A percentile compares a stretch with the other conserved stretches of the same genome.
phyloP scores from a whole-genome alignment of 192 early-diverging fungal species.

The Coemansia aciculifera region DNA sequence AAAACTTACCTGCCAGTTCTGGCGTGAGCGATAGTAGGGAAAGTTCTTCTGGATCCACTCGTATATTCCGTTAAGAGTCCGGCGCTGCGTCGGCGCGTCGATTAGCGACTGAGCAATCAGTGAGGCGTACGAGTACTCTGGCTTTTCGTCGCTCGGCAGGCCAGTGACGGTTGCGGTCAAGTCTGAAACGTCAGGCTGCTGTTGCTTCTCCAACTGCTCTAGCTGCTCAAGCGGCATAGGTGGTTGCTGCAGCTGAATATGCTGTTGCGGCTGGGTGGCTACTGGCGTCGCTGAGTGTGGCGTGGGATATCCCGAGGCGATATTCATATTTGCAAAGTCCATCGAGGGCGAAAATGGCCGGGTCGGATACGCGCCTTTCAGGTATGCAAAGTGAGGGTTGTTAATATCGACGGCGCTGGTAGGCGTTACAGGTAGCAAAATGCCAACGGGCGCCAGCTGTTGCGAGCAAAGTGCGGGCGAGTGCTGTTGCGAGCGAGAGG shows the following conservation, averaged over 20 bases:
- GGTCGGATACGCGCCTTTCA: slow-evolving; percentile 39
- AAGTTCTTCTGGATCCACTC: slow-evolving; percentile 77
- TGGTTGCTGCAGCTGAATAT: slow-evolving; percentile 10
- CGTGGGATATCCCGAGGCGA: slow-evolving; percentile 48
- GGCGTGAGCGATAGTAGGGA: slow-evolving; percentile 77
- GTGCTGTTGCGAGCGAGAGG: slow-evolving; percentile 52
- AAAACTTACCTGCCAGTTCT: slow-evolving; percentile 57
- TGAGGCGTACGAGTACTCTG: slow-evolving; percentile 79
- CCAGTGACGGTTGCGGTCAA: slow-evolving; percentile 6
- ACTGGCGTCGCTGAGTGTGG: slow-evolving; percentile 45
- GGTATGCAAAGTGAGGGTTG: slow-evolving; percentile 46
- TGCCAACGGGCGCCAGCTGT: slow-evolving; percentile 24
- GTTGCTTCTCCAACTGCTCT: neutral
- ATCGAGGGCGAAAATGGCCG: slow-evolving; percentile 52
- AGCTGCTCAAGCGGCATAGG: slow-evolving; percentile 17
- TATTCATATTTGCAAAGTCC: slow-evolving; percentile 55
- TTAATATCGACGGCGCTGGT: slow-evolving; percentile 33
- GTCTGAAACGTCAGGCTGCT: slow-evolving; percentile 6
- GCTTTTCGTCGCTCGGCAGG: slow-evolving; percentile 59
- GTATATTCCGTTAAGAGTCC: slow-evolving; percentile 89
- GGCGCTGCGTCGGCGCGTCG: slow-evolving; percentile 61
- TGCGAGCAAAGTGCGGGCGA: slow-evolving; percentile 37
- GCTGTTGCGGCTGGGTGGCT: slow-evolving; percentile 24
- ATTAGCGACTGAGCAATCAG: slow-evolving; percentile 83
- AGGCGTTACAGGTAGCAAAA: slow-evolving; percentile 35